A percentile compares a stretch with the other conserved stretches of the same genome.
phyloP scores from a whole-genome alignment of 2,329 filamentous ascomycete species.

The Trichoderma breve region DNA sequence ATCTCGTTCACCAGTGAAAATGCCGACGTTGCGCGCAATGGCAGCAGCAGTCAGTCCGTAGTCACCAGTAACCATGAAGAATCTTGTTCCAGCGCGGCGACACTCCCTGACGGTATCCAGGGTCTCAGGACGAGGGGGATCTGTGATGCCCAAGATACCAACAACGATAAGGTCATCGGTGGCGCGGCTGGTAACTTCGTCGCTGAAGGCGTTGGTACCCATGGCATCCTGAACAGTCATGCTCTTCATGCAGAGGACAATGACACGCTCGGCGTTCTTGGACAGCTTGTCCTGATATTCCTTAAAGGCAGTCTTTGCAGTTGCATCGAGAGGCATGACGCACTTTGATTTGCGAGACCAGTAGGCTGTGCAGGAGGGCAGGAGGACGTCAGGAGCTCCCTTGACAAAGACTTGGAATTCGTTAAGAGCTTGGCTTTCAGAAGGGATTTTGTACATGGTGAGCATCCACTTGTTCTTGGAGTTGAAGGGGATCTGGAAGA shows the following conservation, averaged over 20 bases:
- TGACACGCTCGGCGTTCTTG: constrained; percentile 43
- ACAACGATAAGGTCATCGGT: constrained; percentile 46
- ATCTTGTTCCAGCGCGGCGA: constrained; percentile 44
- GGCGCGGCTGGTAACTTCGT: constrained; percentile 44
- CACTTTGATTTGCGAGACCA: constrained; percentile 34
- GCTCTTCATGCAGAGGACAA: constrained; percentile 41
- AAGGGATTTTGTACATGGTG: constrained; percentile 34
- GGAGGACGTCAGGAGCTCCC: constrained; percentile 53
- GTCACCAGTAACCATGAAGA: constrained; percentile 50
- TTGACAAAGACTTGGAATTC: constrained; percentile 49
- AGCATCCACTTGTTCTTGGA: constrained; percentile 52
- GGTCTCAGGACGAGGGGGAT: constrained; percentile 46
- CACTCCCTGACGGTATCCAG: constrained; percentile 41
- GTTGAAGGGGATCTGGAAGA: constrained; percentile 48
- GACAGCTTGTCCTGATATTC: constrained; percentile 41
- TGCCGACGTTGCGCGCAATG: constrained; percentile 64
- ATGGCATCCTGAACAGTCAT: constrained; percentile 40
- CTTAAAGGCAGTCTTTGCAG: constrained; percentile 34
- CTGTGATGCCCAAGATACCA: constrained; percentile 52
- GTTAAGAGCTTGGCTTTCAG: constrained; percentile 26
- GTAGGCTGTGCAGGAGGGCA: constrained; percentile 36
- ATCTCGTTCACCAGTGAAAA: constrained; percentile 52
- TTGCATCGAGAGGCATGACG: constrained; percentile 36
- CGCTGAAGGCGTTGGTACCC: constrained; percentile 48
- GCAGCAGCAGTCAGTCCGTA: constrained; percentile 59